Evolutionary conservation across 495 filamentous ascomycete genomes (phyloP), one percentile per base, ranked within the genome.

Genomic region (Trichocladium antarcticum): DNA sequence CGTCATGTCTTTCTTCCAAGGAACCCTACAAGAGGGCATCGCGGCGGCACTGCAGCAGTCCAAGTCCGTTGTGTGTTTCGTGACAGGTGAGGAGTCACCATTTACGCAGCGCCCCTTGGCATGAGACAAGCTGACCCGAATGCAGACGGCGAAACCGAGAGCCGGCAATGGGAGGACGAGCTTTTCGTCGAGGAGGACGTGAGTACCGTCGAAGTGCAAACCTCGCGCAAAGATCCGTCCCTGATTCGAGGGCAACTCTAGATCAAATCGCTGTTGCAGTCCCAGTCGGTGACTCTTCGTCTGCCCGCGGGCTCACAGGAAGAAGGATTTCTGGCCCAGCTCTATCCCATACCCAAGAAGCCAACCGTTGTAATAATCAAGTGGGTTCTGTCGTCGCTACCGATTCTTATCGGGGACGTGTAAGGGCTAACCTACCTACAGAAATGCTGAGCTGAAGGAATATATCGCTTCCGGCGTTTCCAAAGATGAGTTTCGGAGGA

Each of bases 11-110:
- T 97, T 96, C 66, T 92, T 83, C 58, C 47, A 81, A 42, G 90
- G 89, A 17, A 78, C 75, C 50, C 66, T 95, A 6, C 81, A 90
- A 57, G 78, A 80, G 43, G 90, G 86, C 40, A 90, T 97, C 56
- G 69, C 74, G 6, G 64, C 75, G 19, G 87, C 92, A 16, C 67
- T 96, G 10, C 75, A 77, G 42, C 68, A 86, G 59, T 58, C 60
- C 1, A 72, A 68, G 40, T 64, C 66, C 20, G 66, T 74, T 7
- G 58, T 73, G 3, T 72, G 75, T 60, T 61, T 72, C 47, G 68
- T 75, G 35, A 74, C 76, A 52, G 72, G 74, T 76, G 35, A 47
- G 12, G 60, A 45, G 24, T 14, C 29, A 4, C 37, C 37, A 20
- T 19, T n/a, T n/a, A n/a, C n/a, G n/a, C n/a, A 14, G 5, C 6